phyloP scores from a whole-genome alignment of 352 stramenopile genomes.

The Phytophthora parvispora region DNA sequence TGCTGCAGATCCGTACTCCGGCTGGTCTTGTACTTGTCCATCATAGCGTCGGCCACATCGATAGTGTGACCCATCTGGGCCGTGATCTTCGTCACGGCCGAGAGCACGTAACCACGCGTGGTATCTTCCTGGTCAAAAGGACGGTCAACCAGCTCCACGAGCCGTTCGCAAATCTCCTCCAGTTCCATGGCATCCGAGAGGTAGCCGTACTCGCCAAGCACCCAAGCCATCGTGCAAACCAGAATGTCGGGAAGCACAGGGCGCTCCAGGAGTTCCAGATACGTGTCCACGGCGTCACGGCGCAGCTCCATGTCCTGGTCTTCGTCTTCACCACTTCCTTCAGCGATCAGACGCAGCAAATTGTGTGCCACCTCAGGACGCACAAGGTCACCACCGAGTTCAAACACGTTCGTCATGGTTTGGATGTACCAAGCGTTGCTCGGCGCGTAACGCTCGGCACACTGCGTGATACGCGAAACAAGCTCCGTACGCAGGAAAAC shows the following conservation, averaged over 20 bases:
- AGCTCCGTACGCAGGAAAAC: slow-evolving; percentile 98
- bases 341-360: slow-evolving; percentile 98
- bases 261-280: slow-evolving; percentile 96
- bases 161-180: slow-evolving; percentile 95
- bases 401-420: slow-evolving; percentile 98
- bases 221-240: slow-evolving; percentile 98
- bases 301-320: slow-evolving; percentile 97
- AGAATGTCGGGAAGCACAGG: slow-evolving; percentile 97
- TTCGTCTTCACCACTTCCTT: slow-evolving; percentile 98
- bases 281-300: slow-evolving; percentile 98
- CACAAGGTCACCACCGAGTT: slow-evolving; percentile 97
- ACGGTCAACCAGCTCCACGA: slow-evolving; percentile 95
- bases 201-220: slow-evolving; percentile 99
- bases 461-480: slow-evolving; percentile 98
- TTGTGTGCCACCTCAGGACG: slow-evolving; percentile 98
- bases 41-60: slow-evolving; percentile 92
- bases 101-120: slow-evolving; percentile 97
- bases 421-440: slow-evolving; percentile 99
- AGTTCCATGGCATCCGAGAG: slow-evolving; percentile 94
- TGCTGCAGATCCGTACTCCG: slow-evolving; percentile 98
- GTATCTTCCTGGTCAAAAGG: slow-evolving; percentile 89
- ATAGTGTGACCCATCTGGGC: slow-evolving; percentile 95
- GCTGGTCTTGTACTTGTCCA: slow-evolving; percentile 98
- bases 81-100: slow-evolving; percentile 98
- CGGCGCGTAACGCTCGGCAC: slow-evolving; percentile 97